Evolutionary conservation across 2,329 filamentous ascomycete genomes (phyloP), one percentile per base, ranked within the genome.

Genomic region (Penicillium brevicompactum): DNA sequence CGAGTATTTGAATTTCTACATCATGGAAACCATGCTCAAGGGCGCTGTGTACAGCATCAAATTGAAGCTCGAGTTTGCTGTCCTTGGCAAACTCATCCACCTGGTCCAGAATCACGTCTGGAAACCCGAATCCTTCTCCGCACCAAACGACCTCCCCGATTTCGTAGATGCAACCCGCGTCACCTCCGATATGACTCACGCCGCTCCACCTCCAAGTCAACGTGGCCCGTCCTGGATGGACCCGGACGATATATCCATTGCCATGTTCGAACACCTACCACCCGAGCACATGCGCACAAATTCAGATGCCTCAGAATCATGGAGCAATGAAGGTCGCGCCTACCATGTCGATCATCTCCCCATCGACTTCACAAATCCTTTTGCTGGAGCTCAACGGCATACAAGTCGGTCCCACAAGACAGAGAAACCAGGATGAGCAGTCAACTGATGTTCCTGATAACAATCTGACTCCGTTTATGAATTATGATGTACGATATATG

Each of bases 61-160:
- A 61, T 62, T 80, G 46, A 80, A 80, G 56, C 74, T 80, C n/a
- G 78, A 80, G 60, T 80, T 80, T 59, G 78, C 78, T 18, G 77
- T 80, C 24, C 70, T 80, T 6, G 75, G 76, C 22, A 76, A 78
- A 66, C 64, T 79, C 21, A 71, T 79, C 47, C 68, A 73, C 43
- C 66, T 79, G 40, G 76, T 77, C 38, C 70, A 69, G 53, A 65
- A 66, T 21, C 73, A 74, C 42, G 63, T 69, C 53, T 75, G 72
- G 72, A 74, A 74, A 51, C 58, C 70, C 5, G 71, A 74, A n/a
- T 70, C 69, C 11, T 66, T 68, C 49, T 64, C 58, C 10, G 57
- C 58, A 4, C 58, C 68, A 18, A 54, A 40, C 44, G 70, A 74
- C 2, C 65, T 75, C 32, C 75, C 76, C 1, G 76, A 78, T 49